phyloP scores from a whole-genome alignment of 305 asterid species.

The Fraxinus floribunda region DNA sequence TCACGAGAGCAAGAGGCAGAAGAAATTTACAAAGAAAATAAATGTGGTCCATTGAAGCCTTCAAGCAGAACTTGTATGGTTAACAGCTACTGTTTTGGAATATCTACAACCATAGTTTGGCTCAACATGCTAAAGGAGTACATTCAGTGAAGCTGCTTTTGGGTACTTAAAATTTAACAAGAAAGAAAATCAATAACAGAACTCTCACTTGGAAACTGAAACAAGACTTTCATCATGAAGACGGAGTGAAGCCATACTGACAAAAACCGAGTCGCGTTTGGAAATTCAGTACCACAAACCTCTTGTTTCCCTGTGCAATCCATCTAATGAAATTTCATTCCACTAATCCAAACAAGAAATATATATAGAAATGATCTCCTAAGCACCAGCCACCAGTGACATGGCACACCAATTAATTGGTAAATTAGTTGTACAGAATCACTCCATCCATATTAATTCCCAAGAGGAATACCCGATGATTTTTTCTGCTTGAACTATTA shows the following conservation, averaged over 20 bases:
- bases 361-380: neutral
- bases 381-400: neutral
- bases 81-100: neutral
- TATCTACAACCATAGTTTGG: neutral
- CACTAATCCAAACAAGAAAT: neutral
- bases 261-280: neutral
- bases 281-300: neutral
- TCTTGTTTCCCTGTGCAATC: neutral
- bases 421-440: neutral
- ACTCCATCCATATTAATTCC: neutral
- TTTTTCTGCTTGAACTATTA: neutral
- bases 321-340: neutral
- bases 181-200: neutral
- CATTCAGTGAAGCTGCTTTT: neutral
- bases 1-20: neutral
- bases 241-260: neutral
- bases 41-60: neutral
- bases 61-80: neutral
- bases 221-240: neutral
- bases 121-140: neutral
- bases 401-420: neutral
- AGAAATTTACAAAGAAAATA: neutral
- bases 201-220: neutral
- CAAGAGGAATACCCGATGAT: neutral
- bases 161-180: neutral